Conservation (phyloP, 305 asterid genomes). For the Solanum hybrid region DNA sequence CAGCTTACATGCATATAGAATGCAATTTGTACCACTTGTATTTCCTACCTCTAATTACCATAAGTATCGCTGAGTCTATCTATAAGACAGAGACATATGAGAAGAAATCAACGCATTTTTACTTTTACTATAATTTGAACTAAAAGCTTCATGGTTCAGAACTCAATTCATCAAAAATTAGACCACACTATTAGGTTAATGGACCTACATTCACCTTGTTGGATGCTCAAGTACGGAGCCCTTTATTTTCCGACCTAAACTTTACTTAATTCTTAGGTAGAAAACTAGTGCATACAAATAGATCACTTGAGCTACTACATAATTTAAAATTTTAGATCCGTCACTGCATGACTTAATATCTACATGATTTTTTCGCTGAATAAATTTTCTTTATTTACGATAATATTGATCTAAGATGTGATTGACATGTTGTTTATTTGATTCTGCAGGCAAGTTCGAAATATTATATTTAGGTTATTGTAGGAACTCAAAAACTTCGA, state of each 20-base stretch:
- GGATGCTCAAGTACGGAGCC: not conserved
- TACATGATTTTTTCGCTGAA: too few species aligned
- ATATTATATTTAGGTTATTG: not conserved
- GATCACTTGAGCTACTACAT: not conserved
- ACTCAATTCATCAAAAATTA: not conserved
- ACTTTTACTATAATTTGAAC: not conserved
- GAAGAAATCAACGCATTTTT: not conserved
- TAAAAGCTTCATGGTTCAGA: not conserved
- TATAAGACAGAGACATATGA: not conserved
- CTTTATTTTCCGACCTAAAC: not conserved
- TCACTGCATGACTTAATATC: not conserved
- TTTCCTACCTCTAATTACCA: not conserved
- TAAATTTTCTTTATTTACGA: not conserved
- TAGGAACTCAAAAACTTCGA: not conserved
- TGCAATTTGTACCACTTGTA: not conserved
- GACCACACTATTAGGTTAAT: not conserved
- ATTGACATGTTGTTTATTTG: not conserved
- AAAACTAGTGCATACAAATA: not conserved
- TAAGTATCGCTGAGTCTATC: not conserved
- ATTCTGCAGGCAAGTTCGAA: not conserved
- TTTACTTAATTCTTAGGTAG: not conserved
- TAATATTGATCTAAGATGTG: not conserved
- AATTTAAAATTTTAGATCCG: not conserved
- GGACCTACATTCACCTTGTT: not conserved
- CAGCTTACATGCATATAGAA: not conserved